Conservation (phyloP, 1,139 yeast species). For the Zygotorulaspora mrakii region DNA sequence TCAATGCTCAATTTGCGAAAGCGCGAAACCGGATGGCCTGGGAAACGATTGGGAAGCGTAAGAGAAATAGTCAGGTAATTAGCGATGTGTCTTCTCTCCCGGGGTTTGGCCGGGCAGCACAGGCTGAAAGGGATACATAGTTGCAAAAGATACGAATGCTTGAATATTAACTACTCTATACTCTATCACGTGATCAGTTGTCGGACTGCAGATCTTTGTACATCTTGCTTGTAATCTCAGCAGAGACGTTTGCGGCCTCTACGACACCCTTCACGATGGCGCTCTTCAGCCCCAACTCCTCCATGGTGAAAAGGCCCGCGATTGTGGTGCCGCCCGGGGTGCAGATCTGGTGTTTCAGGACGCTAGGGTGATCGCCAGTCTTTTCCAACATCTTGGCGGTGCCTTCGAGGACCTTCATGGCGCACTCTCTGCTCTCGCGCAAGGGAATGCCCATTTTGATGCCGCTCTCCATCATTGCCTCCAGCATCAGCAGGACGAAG, state of each 20-base stretch:
- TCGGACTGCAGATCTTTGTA: neutral
- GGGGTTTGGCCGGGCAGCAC: too few relatives aligned
- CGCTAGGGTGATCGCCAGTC: slow-evolving; percentile 90
- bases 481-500: slow-evolving; percentile 83
- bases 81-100: too few relatives aligned
- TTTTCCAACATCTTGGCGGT: slow-evolving; percentile 86
- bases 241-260: slow-evolving; percentile 83
- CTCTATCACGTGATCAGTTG: too few relatives aligned
- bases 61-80: slow-evolving; percentile 3
- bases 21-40: neutral
- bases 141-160: too few relatives aligned
- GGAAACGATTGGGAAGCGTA: slow-evolving; percentile 1
- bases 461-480: slow-evolving; percentile 91
- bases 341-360: slow-evolving; percentile 80
- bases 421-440: slow-evolving; percentile 77
- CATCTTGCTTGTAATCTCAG: slow-evolving; percentile 68
- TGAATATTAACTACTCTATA: too few relatives aligned
- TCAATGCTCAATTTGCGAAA: neutral
- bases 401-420: slow-evolving; percentile 95
- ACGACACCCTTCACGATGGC: slow-evolving; percentile 86
- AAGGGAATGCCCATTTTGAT: slow-evolving; percentile 91
- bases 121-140: too few relatives aligned
- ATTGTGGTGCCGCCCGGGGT: slow-evolving; percentile 99
- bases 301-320: slow-evolving; percentile 90
- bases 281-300: slow-evolving; percentile 83